A percentile compares a stretch with the other conserved stretches of the same genome.
These are phyloP conservation scores for Penicillium sp. DNA, from an alignment of 2,329 filamentous ascomycete species.

Conservation along the genomic window DNA sequence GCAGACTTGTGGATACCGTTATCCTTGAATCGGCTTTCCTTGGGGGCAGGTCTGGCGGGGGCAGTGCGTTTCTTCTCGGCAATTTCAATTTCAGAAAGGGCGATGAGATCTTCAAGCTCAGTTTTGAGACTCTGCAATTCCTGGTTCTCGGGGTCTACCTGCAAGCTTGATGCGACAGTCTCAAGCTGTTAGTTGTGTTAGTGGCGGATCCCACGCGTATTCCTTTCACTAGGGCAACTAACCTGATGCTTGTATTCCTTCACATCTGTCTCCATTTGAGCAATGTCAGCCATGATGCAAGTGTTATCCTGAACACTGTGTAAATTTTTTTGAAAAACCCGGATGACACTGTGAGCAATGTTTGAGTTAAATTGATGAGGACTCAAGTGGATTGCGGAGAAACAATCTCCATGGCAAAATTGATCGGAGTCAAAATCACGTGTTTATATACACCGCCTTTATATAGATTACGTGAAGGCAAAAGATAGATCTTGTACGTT, in stretches of 20 bases:
- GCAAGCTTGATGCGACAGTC: slow-evolving; percentile 71
- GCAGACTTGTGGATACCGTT: slow-evolving; percentile 54
- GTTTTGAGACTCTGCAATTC: slow-evolving; percentile 74
- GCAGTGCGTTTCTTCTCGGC: slow-evolving; percentile 69
- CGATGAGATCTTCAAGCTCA: slow-evolving; percentile 80
- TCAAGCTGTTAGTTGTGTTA: slow-evolving; percentile 61
- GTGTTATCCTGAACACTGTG: not conserved
- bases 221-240: not conserved
- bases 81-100: slow-evolving; percentile 74
- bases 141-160: slow-evolving; percentile 74
- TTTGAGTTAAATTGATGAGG: not conserved
- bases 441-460: not conserved
- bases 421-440: not conserved
- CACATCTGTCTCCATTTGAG: slow-evolving; percentile 50
- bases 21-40: slow-evolving; percentile 76
- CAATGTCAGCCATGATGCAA: slow-evolving; percentile 43
- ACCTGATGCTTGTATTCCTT: slow-evolving; percentile 63
- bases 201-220: not conserved
- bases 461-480: no score
- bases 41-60: slow-evolving; percentile 51
- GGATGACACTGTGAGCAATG: not conserved
- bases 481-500: no score
- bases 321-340: not conserved
- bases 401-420: not conserved
- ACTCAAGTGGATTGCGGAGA: not conserved